A percentile compares a stretch with the other conserved stretches of the same genome.
phyloP scores from a whole-genome alignment of 1,284 basidiomycete species.

The Microbotryum intermedium region DNA sequence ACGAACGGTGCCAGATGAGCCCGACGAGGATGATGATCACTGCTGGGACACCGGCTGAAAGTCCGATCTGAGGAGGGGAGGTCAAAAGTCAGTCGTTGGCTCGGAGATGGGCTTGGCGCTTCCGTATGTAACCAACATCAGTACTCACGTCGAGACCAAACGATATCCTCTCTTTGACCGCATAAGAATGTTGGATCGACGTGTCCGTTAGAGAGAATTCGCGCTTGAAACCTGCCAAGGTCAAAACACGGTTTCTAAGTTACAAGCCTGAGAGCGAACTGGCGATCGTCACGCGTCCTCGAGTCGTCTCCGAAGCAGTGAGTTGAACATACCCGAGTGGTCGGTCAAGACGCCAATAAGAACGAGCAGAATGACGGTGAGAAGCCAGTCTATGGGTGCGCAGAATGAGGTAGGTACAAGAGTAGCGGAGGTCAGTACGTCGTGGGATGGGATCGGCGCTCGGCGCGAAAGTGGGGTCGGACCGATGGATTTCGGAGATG shows the following conservation, averaged over 20 bases:
- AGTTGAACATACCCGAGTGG: not conserved
- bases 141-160: constrained; percentile 43
- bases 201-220: constrained; percentile 74
- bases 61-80: constrained; percentile 50
- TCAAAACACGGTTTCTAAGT: constrained; percentile 44
- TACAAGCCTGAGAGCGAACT: no score
- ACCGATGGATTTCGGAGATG: no score
- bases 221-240: constrained; percentile 59
- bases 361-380: constrained; percentile 25
- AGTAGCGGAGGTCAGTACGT: not conserved
- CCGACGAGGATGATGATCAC: constrained; percentile 61
- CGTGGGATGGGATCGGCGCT: no score
- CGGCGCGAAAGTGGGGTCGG: no score
- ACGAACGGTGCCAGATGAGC: constrained; percentile 58
- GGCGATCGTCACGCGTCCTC: no score
- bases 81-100: constrained; percentile 23
- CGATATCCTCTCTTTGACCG: constrained; percentile 74
- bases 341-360: constrained; percentile 17
- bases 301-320: not conserved
- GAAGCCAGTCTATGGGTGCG: not conserved
- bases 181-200: constrained; percentile 59
- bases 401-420: not conserved
- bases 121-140: constrained; percentile 15
- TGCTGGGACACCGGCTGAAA: constrained; percentile 57
- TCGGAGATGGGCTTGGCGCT: constrained; percentile 5